A percentile compares a stretch with the other conserved stretches of the same genome.
Evolutionary conservation across 2,329 filamentous ascomycete species (phyloP).

Genomic region (Colletotrichum higginsianum): DNA sequence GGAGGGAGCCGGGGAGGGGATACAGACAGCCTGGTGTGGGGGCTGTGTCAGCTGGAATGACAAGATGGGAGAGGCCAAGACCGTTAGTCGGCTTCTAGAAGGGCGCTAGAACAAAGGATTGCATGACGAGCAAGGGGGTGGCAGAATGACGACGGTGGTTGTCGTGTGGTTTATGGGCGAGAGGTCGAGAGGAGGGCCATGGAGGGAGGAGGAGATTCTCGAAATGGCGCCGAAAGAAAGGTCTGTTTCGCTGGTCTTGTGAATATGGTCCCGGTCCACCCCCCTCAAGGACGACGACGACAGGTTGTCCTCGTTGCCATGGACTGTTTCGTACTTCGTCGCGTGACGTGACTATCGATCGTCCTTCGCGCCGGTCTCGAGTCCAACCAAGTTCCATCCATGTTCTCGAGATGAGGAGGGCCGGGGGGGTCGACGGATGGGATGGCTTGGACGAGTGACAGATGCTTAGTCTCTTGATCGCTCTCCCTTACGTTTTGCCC

Average conservation of each 20-base stretch:
- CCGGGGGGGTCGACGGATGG: not conserved
- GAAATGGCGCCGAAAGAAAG: not conserved
- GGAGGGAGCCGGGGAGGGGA: not conserved
- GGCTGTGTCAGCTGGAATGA: slow-evolving; percentile 13
- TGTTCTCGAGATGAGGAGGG: too few species aligned
- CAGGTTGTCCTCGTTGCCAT: not conserved
- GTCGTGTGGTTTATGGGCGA: too few species aligned
- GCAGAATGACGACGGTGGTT: slow-evolving; percentile 21
- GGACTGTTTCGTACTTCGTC: not conserved
- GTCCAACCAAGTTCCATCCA: too few species aligned
- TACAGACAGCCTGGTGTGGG: slow-evolving; percentile 1
- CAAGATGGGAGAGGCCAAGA: slow-evolving; percentile 9
- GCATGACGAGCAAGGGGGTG: slow-evolving; percentile 9
- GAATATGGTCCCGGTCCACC: not conserved
- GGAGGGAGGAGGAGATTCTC: not conserved
- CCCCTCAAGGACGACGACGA: too few species aligned
- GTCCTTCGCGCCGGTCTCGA: not conserved
- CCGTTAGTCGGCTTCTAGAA: slow-evolving; percentile 37
- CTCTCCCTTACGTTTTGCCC: not conserved
- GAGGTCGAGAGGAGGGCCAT: too few species aligned
- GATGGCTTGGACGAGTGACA: not conserved
- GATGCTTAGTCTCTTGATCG: not conserved
- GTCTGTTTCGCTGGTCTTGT: not conserved
- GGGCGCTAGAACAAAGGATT: slow-evolving; percentile 42
- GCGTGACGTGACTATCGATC: not conserved